Evolutionary conservation across 176 grass and related monocot species (phyloP).

Genomic region (Paspalum notatum): DNA sequence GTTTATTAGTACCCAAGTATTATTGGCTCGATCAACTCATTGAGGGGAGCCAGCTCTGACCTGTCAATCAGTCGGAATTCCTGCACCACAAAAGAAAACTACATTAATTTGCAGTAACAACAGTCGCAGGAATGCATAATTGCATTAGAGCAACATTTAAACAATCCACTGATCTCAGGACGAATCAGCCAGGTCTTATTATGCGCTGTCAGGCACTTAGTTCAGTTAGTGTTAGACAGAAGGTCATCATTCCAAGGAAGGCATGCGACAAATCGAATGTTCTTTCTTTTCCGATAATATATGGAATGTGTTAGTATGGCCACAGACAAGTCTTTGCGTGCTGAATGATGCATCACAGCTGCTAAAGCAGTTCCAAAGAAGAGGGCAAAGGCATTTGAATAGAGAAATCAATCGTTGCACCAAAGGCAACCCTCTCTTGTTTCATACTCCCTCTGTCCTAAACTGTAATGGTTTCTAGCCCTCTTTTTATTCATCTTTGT

Average conservation of each 20-base stretch:
- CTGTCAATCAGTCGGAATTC: conserved; percentile 85
- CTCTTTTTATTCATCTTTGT: no score
- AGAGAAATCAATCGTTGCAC: conserved; percentile 24
- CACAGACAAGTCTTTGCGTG: conserved; percentile 29
- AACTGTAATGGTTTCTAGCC: no score
- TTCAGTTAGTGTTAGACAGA: neutral
- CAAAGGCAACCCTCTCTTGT: conserved; percentile 1
- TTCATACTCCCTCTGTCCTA: no score
- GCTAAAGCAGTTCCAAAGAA: conserved; percentile 14
- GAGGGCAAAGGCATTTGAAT: conserved; percentile 1
- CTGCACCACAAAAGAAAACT: conserved; percentile 40
- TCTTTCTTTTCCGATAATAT: neutral
- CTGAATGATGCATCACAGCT: conserved; percentile 41
- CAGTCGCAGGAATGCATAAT: neutral
- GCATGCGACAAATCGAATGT: neutral
- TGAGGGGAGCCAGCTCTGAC: conserved; percentile 78
- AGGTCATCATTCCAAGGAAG: neutral
- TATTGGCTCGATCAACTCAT: conserved; percentile 77
- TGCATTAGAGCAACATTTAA: neutral
- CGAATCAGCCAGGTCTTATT: neutral
- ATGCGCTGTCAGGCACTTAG: conserved; percentile 8
- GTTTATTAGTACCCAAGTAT: conserved; percentile 35
- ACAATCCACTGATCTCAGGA: neutral
- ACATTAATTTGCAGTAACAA: neutral
- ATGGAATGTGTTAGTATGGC: neutral